Evolutionary conservation across 2,329 filamentous ascomycete species (phyloP).

Genomic region (Fusarium anguioides): DNA sequence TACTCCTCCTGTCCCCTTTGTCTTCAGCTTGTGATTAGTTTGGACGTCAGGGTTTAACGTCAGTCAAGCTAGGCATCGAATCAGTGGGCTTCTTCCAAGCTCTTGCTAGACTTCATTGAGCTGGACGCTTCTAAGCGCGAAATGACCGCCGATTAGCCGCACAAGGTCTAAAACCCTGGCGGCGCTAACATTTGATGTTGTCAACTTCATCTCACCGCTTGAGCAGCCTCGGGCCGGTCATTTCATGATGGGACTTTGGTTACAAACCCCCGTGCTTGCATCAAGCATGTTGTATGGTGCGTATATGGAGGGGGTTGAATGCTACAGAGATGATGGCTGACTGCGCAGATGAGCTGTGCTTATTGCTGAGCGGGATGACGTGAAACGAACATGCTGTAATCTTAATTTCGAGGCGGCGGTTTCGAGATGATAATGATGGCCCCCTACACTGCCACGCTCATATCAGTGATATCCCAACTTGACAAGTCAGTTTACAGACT

Average conservation of each 20-base stretch:
- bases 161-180: constrained; percentile 33
- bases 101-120: constrained; percentile 22
- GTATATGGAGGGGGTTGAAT: background rate
- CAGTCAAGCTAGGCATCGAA: constrained; percentile 11
- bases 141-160: constrained; percentile 32
- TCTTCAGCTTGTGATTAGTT: constrained; percentile 6
- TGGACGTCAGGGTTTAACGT: background rate
- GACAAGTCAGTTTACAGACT: constrained; percentile 5
- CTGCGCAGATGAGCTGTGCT: constrained; percentile 15
- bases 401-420: constrained; percentile 1
- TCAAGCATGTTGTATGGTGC: constrained; percentile 15
- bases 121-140: constrained; percentile 24
- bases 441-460: background rate
- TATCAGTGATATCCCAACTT: background rate
- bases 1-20: background rate
- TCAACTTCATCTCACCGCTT: constrained; percentile 42
- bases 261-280: constrained; percentile 24
- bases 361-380: constrained; percentile 7
- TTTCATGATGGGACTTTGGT: constrained; percentile 31
- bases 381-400: constrained; percentile 3
- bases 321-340: background rate
- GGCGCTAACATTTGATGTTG: constrained; percentile 30
- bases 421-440: background rate
- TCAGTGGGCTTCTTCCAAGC: constrained; percentile 7
- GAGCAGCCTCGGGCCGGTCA: constrained; percentile 19